Evolutionary conservation across 495 filamentous ascomycete genomes (phyloP).

Genomic region (Diplogelasinospora grovesii): DNA sequence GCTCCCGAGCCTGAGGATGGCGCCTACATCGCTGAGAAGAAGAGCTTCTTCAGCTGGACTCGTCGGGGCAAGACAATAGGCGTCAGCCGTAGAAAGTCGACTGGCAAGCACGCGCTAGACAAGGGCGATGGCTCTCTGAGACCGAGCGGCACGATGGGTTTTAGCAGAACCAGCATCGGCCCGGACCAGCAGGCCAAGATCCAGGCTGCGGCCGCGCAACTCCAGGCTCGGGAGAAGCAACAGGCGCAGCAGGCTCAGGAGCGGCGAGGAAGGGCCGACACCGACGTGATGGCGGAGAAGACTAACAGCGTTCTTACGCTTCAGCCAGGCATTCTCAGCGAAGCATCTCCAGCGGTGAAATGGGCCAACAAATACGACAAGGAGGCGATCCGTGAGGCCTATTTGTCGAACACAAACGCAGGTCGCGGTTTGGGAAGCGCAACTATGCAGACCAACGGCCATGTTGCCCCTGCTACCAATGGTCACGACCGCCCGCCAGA

Average conservation of each 20-base stretch:
- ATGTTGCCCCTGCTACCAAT: slow-evolving; percentile 16
- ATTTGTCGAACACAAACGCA: slow-evolving; percentile 63
- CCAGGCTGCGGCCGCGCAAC: slow-evolving; percentile 75
- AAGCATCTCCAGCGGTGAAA: slow-evolving; percentile 89
- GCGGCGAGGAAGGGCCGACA: slow-evolving; percentile 45
- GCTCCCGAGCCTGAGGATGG: slow-evolving; percentile 77
- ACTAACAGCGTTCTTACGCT: slow-evolving; percentile 90
- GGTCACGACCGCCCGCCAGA: slow-evolving; percentile 26
- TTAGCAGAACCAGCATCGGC: slow-evolving; percentile 83
- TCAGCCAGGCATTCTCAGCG: slow-evolving; percentile 76
- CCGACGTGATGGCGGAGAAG: slow-evolving; percentile 57
- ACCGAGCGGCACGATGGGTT: slow-evolving; percentile 39
- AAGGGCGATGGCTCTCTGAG: slow-evolving; percentile 23
- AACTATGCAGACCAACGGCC: slow-evolving; percentile 26
- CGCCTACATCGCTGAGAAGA: slow-evolving; percentile 90
- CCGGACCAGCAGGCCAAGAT: slow-evolving; percentile 90
- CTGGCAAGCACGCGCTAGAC: slow-evolving; percentile 39
- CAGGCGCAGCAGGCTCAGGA: slow-evolving; percentile 39
- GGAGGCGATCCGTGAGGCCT: slow-evolving; percentile 70
- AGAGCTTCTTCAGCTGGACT: slow-evolving; percentile 79
- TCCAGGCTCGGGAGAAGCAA: slow-evolving; percentile 58
- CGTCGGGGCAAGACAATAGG: slow-evolving; percentile 61
- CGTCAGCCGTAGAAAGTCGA: slow-evolving; percentile 62
- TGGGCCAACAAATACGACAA: slow-evolving; percentile 92
- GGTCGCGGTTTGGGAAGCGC: slow-evolving; percentile 50